Evolutionary conservation across 768 basidiomycete species (phyloP).

Genomic region (Kwoniella heveanensis): DNA sequence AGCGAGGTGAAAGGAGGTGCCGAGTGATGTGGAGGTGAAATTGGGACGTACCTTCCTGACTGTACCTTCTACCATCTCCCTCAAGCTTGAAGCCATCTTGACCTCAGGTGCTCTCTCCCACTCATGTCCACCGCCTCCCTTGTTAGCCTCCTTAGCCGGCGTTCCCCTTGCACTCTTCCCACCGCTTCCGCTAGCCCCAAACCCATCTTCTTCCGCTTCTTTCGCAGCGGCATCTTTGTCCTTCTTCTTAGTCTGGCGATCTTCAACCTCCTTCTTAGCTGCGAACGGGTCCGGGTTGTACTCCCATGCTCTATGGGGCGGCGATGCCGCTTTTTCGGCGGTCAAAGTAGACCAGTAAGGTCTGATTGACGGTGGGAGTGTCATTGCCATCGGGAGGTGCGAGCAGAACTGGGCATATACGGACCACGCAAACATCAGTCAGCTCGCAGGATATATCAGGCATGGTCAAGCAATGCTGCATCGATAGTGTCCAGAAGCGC

Average conservation of each 20-base stretch:
- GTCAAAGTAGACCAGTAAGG: constrained; percentile 84
- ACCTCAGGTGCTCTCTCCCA: constrained; percentile 65
- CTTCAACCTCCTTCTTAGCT: constrained; percentile 68
- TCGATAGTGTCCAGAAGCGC: too few relatives aligned
- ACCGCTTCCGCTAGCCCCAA: constrained; percentile 15
- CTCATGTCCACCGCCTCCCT: constrained; percentile 36
- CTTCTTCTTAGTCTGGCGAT: constrained; percentile 66
- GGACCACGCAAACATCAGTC: neutral
- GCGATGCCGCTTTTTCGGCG: constrained; percentile 67
- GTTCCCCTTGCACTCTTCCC: constrained; percentile 21
- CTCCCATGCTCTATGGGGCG: constrained; percentile 79
- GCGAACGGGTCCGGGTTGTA: constrained; percentile 84
- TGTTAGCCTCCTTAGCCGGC: constrained; percentile 14
- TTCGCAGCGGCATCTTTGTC: constrained; percentile 46
- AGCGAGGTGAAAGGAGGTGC: too few relatives aligned
- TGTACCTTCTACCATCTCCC: constrained; percentile 77
- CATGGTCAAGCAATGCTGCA: neutral
- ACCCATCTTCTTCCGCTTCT: constrained; percentile 57
- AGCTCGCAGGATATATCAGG: too few relatives aligned
- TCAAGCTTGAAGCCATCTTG: constrained; percentile 73
- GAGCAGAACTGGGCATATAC: constrained; percentile 47
- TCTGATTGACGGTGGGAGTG: constrained; percentile 78
- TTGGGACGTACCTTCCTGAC: constrained; percentile 68
- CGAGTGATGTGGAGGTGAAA: neutral
- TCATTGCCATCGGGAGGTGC: constrained; percentile 55